Conservation (phyloP, 2,329 filamentous ascomycete species). For the Lasiodiplodia citricola region DNA sequence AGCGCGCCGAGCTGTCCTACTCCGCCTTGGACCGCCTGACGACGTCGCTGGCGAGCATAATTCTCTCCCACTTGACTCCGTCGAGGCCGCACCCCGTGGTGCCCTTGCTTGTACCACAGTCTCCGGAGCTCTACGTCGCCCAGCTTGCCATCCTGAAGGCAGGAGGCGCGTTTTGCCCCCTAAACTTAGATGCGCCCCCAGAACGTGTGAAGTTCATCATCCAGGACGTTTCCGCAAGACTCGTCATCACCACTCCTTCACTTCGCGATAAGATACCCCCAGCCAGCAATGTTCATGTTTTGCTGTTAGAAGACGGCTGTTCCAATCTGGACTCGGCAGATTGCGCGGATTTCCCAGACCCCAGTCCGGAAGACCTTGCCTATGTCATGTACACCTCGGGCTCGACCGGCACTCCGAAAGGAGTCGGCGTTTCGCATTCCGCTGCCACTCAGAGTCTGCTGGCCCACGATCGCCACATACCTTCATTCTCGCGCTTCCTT, state of each 20-base stretch:
- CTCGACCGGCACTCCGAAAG: conserved; percentile 87
- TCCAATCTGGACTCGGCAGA: background rate
- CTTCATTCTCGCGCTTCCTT: conserved; percentile 77
- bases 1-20: conserved; percentile 63
- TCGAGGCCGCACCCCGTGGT: conserved; percentile 58
- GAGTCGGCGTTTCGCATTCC: conserved; percentile 79
- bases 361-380: conserved; percentile 57
- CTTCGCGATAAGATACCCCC: conserved; percentile 48
- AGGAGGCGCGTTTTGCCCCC: conserved; percentile 83
- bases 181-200: conserved; percentile 76
- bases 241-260: conserved; percentile 68
- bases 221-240: conserved; percentile 71
- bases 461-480: conserved; percentile 80
- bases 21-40: conserved; percentile 64
- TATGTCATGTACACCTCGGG: conserved; percentile 96
- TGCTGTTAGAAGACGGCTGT: conserved; percentile 48
- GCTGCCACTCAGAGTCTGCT: conserved; percentile 82
- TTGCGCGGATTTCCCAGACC: conserved; percentile 3
- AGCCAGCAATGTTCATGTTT: conserved; percentile 41
- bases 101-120: conserved; percentile 79
- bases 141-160: conserved; percentile 79
- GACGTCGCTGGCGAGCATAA: conserved; percentile 59
- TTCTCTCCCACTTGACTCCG: conserved; percentile 45
- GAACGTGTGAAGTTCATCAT: conserved; percentile 83
- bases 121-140: conserved; percentile 75